Base-by-base conservation (phyloP, 2,329 filamentous ascomycete genomes). In the Harringtonia lauricola region DNA sequence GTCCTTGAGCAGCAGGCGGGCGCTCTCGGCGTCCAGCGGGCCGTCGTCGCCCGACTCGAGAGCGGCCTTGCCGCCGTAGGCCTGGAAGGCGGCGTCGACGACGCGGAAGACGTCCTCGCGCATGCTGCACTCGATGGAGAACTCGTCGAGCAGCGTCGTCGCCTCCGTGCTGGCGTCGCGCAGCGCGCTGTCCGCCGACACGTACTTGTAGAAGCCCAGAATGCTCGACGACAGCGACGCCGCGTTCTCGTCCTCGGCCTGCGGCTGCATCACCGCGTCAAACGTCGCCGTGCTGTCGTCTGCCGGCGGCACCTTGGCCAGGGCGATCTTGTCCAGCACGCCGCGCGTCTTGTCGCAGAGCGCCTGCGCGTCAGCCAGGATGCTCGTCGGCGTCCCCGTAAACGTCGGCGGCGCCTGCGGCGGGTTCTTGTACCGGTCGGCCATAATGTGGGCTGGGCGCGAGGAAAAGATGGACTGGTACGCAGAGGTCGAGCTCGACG, bases 371-470 rank as follows among this genome's bases (percentile, higher is more conserved):
- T 83, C 79, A 48, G 70, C 67, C 35, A 85, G 62, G 51, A 92
- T 73, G 52, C 73, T 76, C 47, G 81, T 72, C 50, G 81, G 76
- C 38, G 83, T 88, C 52, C 81, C 81, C 3, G 74, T 86, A 65
- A 90, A 92, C 58, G 79, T 72, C 43, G 85, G 84, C 45, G 86
- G 85, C 34, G 80, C 70, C 68, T 90, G 85, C 3, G 86, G 85
- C 50, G 85, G 85, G 58, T 72, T 82, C 61, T 72, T 74, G 64
- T 83, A 86, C 62, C 79, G 75, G 51, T 72, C 63, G 47, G 76
- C 71, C 51, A 75, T 77, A 81, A 86, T 85, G 31, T 17, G 26
- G 57, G 62, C 72, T 4, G 24, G 24, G 6, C 24, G 24, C 7
- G 56, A 34, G 3, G 63, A 53, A 64, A 58, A 47, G 59, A 57